These are phyloP conservation scores for Pythium vanterpoolii DNA, from an alignment of 352 stramenopile species.

Conservation along the genomic window DNA sequence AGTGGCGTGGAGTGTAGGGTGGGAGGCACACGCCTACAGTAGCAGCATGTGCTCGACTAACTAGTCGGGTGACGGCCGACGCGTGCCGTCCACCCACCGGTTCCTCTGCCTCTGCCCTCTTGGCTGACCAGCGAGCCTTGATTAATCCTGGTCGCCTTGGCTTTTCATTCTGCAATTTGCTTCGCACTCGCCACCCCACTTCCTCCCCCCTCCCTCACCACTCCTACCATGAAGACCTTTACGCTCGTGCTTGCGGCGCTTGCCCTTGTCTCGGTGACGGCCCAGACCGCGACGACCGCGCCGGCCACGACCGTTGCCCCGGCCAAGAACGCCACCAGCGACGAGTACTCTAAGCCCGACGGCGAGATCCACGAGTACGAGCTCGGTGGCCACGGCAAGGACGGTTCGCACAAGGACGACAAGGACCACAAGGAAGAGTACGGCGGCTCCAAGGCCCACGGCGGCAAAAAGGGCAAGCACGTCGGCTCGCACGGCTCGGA, in stretches of 20 bases:
- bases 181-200: not conserved
- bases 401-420: too few species aligned
- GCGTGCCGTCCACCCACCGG: not conserved
- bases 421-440: constrained; percentile 3
- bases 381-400: too few species aligned
- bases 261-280: constrained; percentile 14
- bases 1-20: not conserved
- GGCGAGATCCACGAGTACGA: constrained; percentile 11
- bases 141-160: constrained; percentile 1
- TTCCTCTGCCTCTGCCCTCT: not conserved
- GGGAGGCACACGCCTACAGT: not conserved
- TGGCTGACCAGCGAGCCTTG: not conserved
- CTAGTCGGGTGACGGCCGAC: not conserved
- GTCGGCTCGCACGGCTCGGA: constrained; percentile 13
- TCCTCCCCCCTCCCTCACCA: not conserved
- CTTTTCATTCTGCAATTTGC: constrained; percentile 14
- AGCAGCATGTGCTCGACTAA: not conserved
- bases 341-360: not conserved
- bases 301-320: constrained; percentile 1
- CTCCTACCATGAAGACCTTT: constrained; percentile 22
- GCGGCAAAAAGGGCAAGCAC: constrained; percentile 1
- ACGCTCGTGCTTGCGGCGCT: constrained; percentile 12
- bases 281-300: constrained; percentile 2
- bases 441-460: constrained; percentile 8
- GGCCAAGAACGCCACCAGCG: constrained; percentile 2